Base-by-base conservation (phyloP, 2,329 filamentous ascomycete genomes). In the Aureobasidium lini region DNA sequence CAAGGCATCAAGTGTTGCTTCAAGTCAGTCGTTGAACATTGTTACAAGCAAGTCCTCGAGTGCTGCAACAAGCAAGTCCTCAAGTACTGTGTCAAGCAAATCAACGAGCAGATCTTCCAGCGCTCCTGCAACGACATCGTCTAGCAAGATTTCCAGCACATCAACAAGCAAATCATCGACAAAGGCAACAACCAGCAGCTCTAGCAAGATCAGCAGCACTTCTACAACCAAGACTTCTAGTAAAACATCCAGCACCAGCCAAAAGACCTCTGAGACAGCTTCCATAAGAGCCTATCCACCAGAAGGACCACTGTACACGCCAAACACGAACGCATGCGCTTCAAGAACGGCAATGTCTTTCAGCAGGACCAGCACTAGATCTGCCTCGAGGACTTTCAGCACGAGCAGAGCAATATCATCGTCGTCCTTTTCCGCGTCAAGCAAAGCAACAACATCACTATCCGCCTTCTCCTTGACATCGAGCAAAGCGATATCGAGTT, bases 271-370 rank as follows among this genome's bases (percentile, higher is more conserved):
- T 1, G 50, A 42, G 6, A 54, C 50, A 43, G 50, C 37, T 13
- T 54, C 50, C 2, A 54, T 13, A 29, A 54, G 50, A 54, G 3
- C 11, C 11, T 54, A 54, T 11, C 37, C 50, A 8, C 28, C 50
- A n/a, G 10, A 42, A 7, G 50, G 50, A 29, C 52, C 52, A 16
- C 32, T 57, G 4, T 57, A 57, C 32, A 57, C 52, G 13, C 52
- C 52, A 2, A 57, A 57, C 40, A 57, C 39, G 8, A 57, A 46
- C 28, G 52, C 40, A 42, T 57, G 52, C 16, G 52, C 52, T 2
- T 11, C 52, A 3, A 44, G 52, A n/a, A 43, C 52, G 4, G 29
- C 31, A 34, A 46, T 7, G 6, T 32, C 50, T 29, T 57, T 11
- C 4, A 4, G 7, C 29, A 28, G 28, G 15, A 34, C 50, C 18